phyloP scores from a whole-genome alignment of 208 protist species.

The Herpetomonas tarakana region DNA sequence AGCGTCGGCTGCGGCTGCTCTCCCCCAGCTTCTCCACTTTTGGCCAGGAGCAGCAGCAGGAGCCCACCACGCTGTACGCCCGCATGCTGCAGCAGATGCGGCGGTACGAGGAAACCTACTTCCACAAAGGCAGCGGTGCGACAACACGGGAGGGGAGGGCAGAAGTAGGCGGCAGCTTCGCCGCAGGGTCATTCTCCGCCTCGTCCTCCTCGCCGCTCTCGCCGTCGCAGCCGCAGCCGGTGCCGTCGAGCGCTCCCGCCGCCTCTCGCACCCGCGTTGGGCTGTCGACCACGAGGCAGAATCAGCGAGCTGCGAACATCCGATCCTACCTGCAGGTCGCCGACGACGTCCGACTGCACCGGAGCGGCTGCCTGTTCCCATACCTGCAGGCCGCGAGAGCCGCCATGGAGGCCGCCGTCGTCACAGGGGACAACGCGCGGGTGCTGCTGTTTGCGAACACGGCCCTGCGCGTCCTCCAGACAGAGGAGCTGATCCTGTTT shows the following conservation, averaged over 20 bases:
- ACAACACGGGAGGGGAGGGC: too few relatives aligned
- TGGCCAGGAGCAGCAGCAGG: neutral
- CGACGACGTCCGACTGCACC: neutral
- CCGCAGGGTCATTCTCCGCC: too few relatives aligned
- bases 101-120: neutral
- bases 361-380: neutral
- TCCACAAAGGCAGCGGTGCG: too few relatives aligned
- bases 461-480: neutral
- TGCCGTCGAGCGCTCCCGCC: too few relatives aligned
- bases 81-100: neutral
- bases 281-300: too few relatives aligned
- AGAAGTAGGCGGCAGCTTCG: too few relatives aligned
- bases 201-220: neutral
- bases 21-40: too few relatives aligned
- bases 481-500: neutral
- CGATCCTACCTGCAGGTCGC: neutral
- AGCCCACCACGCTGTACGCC: neutral
- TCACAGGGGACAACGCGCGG: neutral
- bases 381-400: neutral
- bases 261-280: too few relatives aligned
- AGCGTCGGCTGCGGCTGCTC: too few relatives aligned
- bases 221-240: neutral
- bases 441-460: neutral
- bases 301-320: neutral
- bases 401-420: neutral